Base-by-base conservation (phyloP, 495 filamentous ascomycete species). In the Hyaloscypha finlandica region DNA sequence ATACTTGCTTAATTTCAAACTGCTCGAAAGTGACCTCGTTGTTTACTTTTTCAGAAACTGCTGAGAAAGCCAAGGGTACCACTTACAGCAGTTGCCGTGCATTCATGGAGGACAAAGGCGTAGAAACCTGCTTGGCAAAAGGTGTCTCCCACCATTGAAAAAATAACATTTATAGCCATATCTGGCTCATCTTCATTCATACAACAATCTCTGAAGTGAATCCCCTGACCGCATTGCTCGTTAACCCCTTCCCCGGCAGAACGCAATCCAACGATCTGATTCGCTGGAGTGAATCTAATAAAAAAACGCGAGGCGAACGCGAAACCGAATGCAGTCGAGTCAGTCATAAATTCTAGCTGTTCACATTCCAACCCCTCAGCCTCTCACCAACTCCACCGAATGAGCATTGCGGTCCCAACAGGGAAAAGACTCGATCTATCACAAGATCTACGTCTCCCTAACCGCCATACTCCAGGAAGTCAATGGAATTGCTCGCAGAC, bases 261-360 rank as follows among this genome's bases (percentile, higher is more conserved):
- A 29, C 8, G 51, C 53, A 51, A 6, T 33, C 12, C 6, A 14
- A 33, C 1, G 52, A 63, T 48, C 31, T 54, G 29, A 53, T 30
- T 45, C n/a, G 29, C 6, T 25, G 42, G 25, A 48, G 42, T 19
- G 42, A 48, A 48, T 48, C 42, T 48, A 14, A 48, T 48, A 19
- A 48, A 48, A 48, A 48, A 48, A 48, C 42, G 42, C 42, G 42
- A 48, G 42, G 42, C 42, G 42, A 48, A 48, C 42, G 42, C 42
- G 42, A 48, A 6, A 48, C 42, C 42, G 42, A 48, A 48, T 48
- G 42, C 42, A 48, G 42, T 6, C 42, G 42, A 48, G 42, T 48
- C 42, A 48, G 42, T 16, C 42, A 48, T 14, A 48, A 48, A 11
- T 48, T 48, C 42, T 48, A 48, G 2, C 42, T 48, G 42, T 14